phyloP scores from a whole-genome alignment of 75 land plant species.

The Picea glauca region DNA sequence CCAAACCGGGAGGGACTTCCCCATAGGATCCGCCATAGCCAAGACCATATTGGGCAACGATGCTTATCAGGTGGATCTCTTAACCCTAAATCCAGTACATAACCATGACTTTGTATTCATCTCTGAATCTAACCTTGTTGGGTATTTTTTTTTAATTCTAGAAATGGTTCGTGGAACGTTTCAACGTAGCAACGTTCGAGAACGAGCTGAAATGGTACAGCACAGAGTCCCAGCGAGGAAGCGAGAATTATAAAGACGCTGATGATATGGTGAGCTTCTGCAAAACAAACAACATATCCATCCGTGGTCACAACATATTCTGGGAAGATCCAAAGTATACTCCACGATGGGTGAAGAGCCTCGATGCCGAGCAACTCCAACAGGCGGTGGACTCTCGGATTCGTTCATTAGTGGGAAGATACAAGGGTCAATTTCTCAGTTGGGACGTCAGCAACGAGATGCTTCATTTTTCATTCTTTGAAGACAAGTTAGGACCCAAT shows the following conservation, averaged over 20 bases:
- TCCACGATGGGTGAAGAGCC: conserved; percentile 38
- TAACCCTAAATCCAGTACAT: too few species aligned
- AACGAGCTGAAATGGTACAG: conserved; percentile 80
- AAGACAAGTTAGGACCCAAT: conserved; percentile 33
- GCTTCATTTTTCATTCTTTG: conserved; percentile 57
- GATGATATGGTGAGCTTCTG: conserved; percentile 55
- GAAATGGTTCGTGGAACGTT: conserved; percentile 58
- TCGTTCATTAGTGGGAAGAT: conserved; percentile 37
- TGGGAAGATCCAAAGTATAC: conserved; percentile 60
- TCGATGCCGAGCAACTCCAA: conserved; percentile 20
- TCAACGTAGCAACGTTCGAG: conserved; percentile 50
- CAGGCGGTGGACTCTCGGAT: conserved; percentile 27
- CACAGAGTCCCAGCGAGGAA: conserved; percentile 46
- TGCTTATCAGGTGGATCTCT: conserved; percentile 32
- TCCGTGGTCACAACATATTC: conserved; percentile 63
- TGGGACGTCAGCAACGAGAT: conserved; percentile 86
- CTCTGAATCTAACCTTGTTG: too few species aligned
- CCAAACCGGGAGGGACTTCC: conserved; percentile 26
- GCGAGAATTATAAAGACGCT: conserved; percentile 40
- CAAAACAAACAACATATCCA: conserved; percentile 24
- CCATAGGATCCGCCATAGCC: conserved; percentile 59
- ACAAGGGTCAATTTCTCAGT: conserved; percentile 36
- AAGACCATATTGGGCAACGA: conserved; percentile 34
- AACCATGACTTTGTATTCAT: too few species aligned
- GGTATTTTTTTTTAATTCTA: conserved; percentile 12